Evolutionary conservation across 2,329 filamentous ascomycete genomes (phyloP), one percentile per base, ranked within the genome.

Genomic region (Aspergillus fumigatiaffinis): DNA sequence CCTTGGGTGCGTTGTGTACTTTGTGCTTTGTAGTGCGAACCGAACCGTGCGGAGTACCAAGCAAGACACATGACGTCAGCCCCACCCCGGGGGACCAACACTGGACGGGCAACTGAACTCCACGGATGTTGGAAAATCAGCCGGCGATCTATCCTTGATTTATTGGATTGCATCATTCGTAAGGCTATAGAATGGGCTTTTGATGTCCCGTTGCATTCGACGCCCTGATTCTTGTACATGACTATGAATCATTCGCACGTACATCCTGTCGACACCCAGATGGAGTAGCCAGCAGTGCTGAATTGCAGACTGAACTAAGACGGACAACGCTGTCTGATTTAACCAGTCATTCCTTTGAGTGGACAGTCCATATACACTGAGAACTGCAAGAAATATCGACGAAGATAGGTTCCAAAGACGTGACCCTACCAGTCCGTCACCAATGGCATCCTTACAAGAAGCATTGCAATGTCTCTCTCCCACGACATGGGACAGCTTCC

Each of bases 401-500:
- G 9, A 14, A 14, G 12, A 47, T 35, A 21, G 23, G 5, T 8
- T 7, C 20, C 10, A 63, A 56, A 55, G 60, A 56, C 53, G 42
- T 6, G n/a, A 20, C 1, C n/a, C 10, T 26, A 32, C 55, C 26
- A 32, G 14, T 25, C 12, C 25, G 14, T 38, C 14, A 28, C 12
- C 23, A 57, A 87, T 87, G 84, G 75, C 80, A 44, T 75, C 75
- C 56, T 79, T 87, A 55, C 84, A 88, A 64, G 79, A 84, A 58
- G 82, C 85, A 9, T 76, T 89, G 53, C 77, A 80, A 69, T 77
- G 79, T 38, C 79, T 89, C 42, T 77, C 78, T 35, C 83, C 85
- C 10, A 75, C 82, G 57, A 76, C 82, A 48, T 87, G 83, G 80
- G 71, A 78, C 35, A 73, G 73, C 25, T 68, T 82, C 32, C 79